These are phyloP conservation scores for Diaporthe sp. DNA, from an alignment of 2,329 filamentous ascomycete genomes.

Conservation along the genomic window DNA sequence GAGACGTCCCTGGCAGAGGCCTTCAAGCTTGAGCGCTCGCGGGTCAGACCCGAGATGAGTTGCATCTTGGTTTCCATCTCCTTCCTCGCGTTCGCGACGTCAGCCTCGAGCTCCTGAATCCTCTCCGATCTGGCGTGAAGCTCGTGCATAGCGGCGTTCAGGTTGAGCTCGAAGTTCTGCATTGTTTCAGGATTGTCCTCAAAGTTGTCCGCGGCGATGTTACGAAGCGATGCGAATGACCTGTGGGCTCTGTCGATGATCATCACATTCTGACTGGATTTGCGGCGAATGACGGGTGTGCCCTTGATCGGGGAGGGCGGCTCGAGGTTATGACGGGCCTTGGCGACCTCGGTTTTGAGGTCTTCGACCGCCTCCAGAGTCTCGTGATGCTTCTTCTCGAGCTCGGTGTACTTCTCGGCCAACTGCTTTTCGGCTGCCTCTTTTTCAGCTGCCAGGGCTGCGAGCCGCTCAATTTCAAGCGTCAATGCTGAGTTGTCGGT, in stretches of 20 bases:
- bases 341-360: constrained; percentile 86
- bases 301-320: constrained; percentile 70
- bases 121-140: constrained; percentile 87
- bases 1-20: constrained; percentile 89
- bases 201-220: constrained; percentile 88
- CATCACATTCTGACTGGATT: constrained; percentile 90
- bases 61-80: constrained; percentile 98
- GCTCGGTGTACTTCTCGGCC: constrained; percentile 80
- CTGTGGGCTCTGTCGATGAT: constrained; percentile 91
- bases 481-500: constrained; percentile 58
- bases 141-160: constrained; percentile 93
- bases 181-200: constrained; percentile 83
- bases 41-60: constrained; percentile 92
- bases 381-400: constrained; percentile 84
- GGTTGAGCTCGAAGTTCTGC: constrained; percentile 91
- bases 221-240: constrained; percentile 88
- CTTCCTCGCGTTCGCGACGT: constrained; percentile 84
- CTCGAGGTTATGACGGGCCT: constrained; percentile 72
- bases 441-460: constrained; percentile 77
- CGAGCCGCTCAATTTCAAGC: constrained; percentile 78
- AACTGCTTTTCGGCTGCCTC: constrained; percentile 80
- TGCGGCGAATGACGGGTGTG: constrained; percentile 85
- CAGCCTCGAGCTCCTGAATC: constrained; percentile 88
- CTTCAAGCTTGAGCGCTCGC: constrained; percentile 91
- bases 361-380: constrained; percentile 89